Conservation (phyloP, 345 rosid genomes). For the Boechera retrofracta region DNA sequence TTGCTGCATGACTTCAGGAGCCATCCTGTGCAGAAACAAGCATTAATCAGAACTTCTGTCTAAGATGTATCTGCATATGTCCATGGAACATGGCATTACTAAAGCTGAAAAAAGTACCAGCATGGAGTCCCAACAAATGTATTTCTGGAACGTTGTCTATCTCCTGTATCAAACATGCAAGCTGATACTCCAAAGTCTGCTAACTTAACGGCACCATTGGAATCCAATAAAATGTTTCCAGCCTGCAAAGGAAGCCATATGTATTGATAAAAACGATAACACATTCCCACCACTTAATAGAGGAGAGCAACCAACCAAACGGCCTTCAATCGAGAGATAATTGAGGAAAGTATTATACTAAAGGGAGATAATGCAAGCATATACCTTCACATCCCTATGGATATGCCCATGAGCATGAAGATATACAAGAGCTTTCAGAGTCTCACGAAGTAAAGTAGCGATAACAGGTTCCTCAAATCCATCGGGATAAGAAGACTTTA, state of each 20-base stretch:
- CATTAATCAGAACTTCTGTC: slow-evolving; percentile 26
- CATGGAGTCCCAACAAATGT: slow-evolving; percentile 99
- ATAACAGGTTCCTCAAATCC: slow-evolving; percentile 98
- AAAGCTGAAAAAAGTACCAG: slow-evolving; percentile 59
- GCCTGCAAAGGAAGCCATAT: slow-evolving; percentile 63
- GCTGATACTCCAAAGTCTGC: slow-evolving; percentile 99
- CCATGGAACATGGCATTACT: slow-evolving; percentile 26
- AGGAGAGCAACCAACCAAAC: slow-evolving; percentile 8
- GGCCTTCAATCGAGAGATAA: slow-evolving; percentile 23
- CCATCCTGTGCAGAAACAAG: slow-evolving; percentile 75
- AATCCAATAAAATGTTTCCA: slow-evolving; percentile 87
- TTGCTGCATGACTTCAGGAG: slow-evolving; percentile 99
- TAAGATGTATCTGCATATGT: slow-evolving; percentile 11
- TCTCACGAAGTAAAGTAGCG: slow-evolving; percentile 82
- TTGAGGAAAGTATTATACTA: slow-evolving; percentile 16
- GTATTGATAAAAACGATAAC: slow-evolving; percentile 22
- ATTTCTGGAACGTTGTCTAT: slow-evolving; percentile 95
- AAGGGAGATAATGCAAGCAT: slow-evolving; percentile 13
- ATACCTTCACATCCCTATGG: slow-evolving; percentile 98
- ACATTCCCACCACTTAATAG: slow-evolving; percentile 18
- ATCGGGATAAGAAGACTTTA: slow-evolving; percentile 78
- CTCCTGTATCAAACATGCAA: slow-evolving; percentile 98
- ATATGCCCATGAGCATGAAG: slow-evolving; percentile 95
- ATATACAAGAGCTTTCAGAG: slow-evolving; percentile 95
- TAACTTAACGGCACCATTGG: slow-evolving; percentile 81